Base-by-base conservation (phyloP, 2,329 filamentous ascomycete species). In the Aspergillus pseudoglaucus region DNA sequence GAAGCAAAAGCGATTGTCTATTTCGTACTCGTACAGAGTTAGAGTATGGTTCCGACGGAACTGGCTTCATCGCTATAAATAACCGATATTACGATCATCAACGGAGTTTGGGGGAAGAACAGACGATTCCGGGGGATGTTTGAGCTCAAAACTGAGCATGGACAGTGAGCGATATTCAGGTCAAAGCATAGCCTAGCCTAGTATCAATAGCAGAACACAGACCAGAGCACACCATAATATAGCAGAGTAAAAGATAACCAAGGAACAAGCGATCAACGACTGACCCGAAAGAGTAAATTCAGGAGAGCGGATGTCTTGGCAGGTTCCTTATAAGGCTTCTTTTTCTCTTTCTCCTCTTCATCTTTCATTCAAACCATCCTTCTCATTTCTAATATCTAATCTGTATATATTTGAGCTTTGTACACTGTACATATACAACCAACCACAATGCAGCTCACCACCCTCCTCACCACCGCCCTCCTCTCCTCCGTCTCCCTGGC, bases 391-490 rank as follows among this genome's bases (percentile, higher is more conserved):
- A 41, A 39, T 23, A 32, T 35, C 12, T 27, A 25, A 25, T 32
- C n/a, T 47, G 27, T 47, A 43, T 39, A n/a, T 14, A 22, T n/a
- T 38, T 33, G n/a, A 42, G 15, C 37, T 15, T 40, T n/a, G n/a
- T n/a, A n/a, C n/a, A n/a, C 38, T 30, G 33, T 32, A 47, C 41
- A 51, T 43, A 33, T n/a, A 47, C 39, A 39, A 25, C 6, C 22
- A 6, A 49, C 22, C 51, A 59, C 27, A 44, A 67, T 67, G 64
- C 63, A 64, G 45, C 49, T 67, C 50, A 47, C 56, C 14, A 49
- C 57, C 8, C 14, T 61, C 48, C 44, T 65, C 49, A 47, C 60
- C 14, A 37, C 59, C 38, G 48, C 51, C 32, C 48, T 59, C 38
- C 53, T 67, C 23, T 59, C 62, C 39, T 44, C 55, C 40, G 42